Evolutionary conservation across 2,329 filamentous ascomycete species (phyloP), one percentile per base, ranked within the genome.

Genomic region (Xylaria hypoxylon): DNA sequence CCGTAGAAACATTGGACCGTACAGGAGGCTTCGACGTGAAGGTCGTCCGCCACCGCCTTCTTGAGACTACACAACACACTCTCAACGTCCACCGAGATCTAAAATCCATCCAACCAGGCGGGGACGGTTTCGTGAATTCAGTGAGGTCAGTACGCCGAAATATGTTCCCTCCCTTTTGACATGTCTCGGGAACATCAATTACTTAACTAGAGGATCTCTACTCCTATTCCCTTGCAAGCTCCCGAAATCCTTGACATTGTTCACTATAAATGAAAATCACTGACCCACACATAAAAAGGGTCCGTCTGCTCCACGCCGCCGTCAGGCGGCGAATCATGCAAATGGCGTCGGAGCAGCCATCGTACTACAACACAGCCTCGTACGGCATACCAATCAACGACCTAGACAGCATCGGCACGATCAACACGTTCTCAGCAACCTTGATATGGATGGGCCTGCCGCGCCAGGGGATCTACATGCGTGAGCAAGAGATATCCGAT

Each of bases 1-100:
- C 94, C 0, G 90, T 92, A 10, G 91, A 94, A 76, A 92, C 91
- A 0, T 82, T 95, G 11, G 85, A 89, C 2, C 83, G 91, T 22
- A 94, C 92, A 0, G 91, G 91, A 13, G 92, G 92, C 0, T 95
- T 94, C 76, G 86, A 86, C 13, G 85, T 86, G 1, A 87, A 88
- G 69, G 88, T 92, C 3, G 90, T 90, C 4, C 85, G 87, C 64
- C 85, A 87, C 17, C 83, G 92, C 3, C 79, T 85, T 15, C 78
- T 85, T 31, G 91, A 94, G 77, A 94, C 92, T 1, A 90, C 90
- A 2, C 92, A 94, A 75, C 89, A 92, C 77, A 87, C 92, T 13
- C 84, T 94, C 5, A 89, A 93, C 75, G 89, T 92, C 55, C 91
- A 91, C 4, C 80, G 83, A 48, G 89, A 87, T 6, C 74, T 92